Percentiles rank a stretch among this genome's conserved stretches.
Evolutionary conservation across 2,329 filamentous ascomycete species (phyloP).

Genomic region (Fusarium sp.): DNA sequence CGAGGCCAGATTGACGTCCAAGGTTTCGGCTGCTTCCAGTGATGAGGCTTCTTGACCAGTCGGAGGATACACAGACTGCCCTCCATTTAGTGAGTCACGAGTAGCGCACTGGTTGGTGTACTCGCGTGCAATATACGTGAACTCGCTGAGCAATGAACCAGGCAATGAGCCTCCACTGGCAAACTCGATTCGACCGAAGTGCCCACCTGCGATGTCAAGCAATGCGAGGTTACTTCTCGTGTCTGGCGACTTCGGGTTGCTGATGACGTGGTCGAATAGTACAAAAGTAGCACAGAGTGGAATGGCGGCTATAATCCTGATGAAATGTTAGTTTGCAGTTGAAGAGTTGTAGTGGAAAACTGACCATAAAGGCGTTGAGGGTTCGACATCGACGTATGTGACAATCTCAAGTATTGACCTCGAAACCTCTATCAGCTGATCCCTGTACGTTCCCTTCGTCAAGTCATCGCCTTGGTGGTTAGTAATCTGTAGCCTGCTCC

Average conservation of each 20-base stretch:
- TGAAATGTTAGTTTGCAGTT: neutral
- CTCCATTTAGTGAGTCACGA: neutral
- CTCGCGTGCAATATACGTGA: conserved; percentile 36
- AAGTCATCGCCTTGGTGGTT: rapidly evolving
- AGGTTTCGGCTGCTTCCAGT: neutral
- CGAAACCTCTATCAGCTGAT: conserved; percentile 23
- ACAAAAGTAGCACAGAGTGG: conserved; percentile 36
- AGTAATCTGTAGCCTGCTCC: conserved; percentile 18
- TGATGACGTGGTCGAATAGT: conserved; percentile 38
- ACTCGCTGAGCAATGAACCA: conserved; percentile 31
- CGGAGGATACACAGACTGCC: neutral
- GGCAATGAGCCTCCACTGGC: conserved; percentile 28
- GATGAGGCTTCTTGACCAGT: neutral
- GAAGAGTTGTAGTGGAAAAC: rapidly evolving
- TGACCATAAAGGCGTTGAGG: conserved; percentile 37
- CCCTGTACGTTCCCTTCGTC: neutral
- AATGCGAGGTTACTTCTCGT: conserved; percentile 31
- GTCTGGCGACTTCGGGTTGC: conserved; percentile 23
- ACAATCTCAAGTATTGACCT: conserved; percentile 32
- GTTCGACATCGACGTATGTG: conserved; percentile 37
- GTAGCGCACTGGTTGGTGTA: conserved; percentile 31
- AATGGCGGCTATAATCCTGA: conserved; percentile 36
- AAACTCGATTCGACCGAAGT: conserved; percentile 38
- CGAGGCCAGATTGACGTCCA: rapidly evolving
- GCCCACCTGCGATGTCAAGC: conserved; percentile 35